Conservation (phyloP, 192 early-diverging fungal species). For the Coemansia erecta region DNA sequence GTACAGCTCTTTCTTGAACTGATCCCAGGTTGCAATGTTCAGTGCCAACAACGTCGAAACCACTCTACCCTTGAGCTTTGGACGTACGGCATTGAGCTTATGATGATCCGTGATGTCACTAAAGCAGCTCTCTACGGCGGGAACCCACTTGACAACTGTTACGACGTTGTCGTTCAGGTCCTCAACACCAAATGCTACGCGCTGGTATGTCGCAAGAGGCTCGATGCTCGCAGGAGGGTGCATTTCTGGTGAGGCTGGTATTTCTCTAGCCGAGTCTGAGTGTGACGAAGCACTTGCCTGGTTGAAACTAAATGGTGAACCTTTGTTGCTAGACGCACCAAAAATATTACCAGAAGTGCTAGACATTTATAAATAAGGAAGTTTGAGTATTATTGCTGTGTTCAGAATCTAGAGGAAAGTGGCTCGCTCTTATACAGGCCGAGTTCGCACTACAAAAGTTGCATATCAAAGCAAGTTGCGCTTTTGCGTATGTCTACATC, state of each 20-base stretch:
- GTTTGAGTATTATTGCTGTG: too few species aligned
- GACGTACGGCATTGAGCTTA: neutral
- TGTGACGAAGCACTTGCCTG: neutral
- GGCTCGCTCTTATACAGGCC: too few species aligned
- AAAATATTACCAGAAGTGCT: too few species aligned
- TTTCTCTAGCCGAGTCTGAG: neutral
- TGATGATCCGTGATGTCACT: neutral
- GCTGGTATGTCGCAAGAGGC: neutral
- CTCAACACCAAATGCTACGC: neutral
- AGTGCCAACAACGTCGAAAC: neutral
- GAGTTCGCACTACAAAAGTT: too few species aligned
- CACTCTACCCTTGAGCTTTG: neutral
- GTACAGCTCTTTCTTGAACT: conserved; percentile 2
- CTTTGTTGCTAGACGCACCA: too few species aligned
- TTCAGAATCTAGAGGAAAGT: too few species aligned
- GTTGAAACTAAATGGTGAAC: too few species aligned
- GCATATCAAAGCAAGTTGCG: too few species aligned
- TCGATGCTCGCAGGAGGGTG: neutral
- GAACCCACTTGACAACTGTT: neutral
- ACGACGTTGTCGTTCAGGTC: neutral
- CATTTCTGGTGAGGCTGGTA: neutral
- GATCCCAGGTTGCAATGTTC: neutral
- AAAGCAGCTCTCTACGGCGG: neutral
- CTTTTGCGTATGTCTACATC: too few species aligned
- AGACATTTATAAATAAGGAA: too few species aligned